Conservation (phyloP, 2,329 filamentous ascomycete species). For the Dendryphion nanum region DNA sequence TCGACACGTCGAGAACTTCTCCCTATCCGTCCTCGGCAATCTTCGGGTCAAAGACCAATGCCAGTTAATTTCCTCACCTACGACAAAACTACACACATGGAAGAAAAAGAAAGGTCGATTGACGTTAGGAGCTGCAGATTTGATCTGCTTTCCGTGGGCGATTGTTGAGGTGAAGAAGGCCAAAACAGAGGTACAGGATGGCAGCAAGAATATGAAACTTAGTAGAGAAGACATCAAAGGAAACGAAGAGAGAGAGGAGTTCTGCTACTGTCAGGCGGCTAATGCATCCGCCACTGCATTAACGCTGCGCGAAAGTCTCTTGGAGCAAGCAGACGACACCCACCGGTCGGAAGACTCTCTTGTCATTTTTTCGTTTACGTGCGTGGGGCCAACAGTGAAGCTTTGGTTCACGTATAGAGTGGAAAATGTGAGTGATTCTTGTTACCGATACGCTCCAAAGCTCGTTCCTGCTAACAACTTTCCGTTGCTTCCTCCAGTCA, state of each 20-base stretch:
- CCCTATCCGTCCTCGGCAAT: slow-evolving; percentile 6
- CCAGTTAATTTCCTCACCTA: slow-evolving; percentile 8
- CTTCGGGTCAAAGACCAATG: slow-evolving; percentile 2
- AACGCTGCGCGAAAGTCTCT: slow-evolving; percentile 7
- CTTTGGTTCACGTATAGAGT: slow-evolving; percentile 12
- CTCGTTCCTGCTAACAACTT: too few relatives aligned
- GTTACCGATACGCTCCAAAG: too few relatives aligned
- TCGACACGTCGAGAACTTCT: slow-evolving; percentile 6
- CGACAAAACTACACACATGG: slow-evolving; percentile 2
- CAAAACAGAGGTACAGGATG: slow-evolving; percentile 3
- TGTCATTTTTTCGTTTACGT: slow-evolving; percentile 13
- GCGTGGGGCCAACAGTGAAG: slow-evolving; percentile 12
- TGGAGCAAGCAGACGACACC: background rate
- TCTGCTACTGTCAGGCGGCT: slow-evolving; percentile 17
- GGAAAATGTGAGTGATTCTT: background rate
- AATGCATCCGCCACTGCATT: slow-evolving; percentile 14
- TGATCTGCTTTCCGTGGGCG: slow-evolving; percentile 16
- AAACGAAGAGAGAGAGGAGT: background rate
- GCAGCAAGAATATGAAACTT: too few relatives aligned
- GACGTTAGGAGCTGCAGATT: slow-evolving; percentile 5
- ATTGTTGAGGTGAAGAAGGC: slow-evolving; percentile 10
- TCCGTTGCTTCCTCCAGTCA: too few relatives aligned
- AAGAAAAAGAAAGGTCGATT: slow-evolving; percentile 1
- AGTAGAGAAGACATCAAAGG: too few relatives aligned
- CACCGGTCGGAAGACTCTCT: slow-evolving; percentile 2